Conservation (phyloP, 805 yeast species). For the Candida morakotiae region DNA sequence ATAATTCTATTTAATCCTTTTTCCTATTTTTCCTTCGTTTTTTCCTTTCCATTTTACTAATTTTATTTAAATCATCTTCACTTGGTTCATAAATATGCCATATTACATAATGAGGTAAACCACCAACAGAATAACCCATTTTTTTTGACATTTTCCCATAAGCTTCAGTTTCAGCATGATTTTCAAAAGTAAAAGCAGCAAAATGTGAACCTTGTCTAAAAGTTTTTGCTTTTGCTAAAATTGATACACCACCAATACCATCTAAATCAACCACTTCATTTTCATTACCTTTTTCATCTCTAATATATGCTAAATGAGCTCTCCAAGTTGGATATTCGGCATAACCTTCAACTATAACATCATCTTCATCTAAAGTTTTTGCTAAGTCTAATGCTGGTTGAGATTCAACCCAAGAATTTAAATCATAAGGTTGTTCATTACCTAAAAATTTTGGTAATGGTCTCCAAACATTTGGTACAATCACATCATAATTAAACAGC, state of each 20-base stretch:
- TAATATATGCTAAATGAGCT: slow-evolving; percentile 71
- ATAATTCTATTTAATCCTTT: slow-evolving; percentile 4
- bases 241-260: slow-evolving; percentile 87
- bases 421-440: slow-evolving; percentile 89
- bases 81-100: slow-evolving; percentile 93
- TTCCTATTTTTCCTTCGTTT: slow-evolving; percentile 42
- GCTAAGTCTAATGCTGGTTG: slow-evolving; percentile 72
- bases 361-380: slow-evolving; percentile 63
- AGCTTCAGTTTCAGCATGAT: slow-evolving; percentile 87
- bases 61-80: slow-evolving; percentile 72
- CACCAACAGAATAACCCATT: slow-evolving; percentile 82
- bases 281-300: slow-evolving; percentile 58
- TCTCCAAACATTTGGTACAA: slow-evolving; percentile 93
- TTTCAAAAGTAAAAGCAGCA: slow-evolving; percentile 79
- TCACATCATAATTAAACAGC: slow-evolving; percentile 64
- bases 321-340: slow-evolving; percentile 86
- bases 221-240: slow-evolving; percentile 67
- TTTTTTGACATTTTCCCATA: slow-evolving; percentile 76
- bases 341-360: slow-evolving; percentile 84
- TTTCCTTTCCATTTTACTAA: slow-evolving; percentile 64
- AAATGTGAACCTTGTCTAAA: slow-evolving; percentile 79
- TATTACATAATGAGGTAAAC: slow-evolving; percentile 82
- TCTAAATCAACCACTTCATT: slow-evolving; percentile 67
- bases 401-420: slow-evolving; percentile 94
- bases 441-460: slow-evolving; percentile 92